Conservation (phyloP, 2,329 filamentous ascomycete species). For the Macrophomina pseudophaseolina region DNA sequence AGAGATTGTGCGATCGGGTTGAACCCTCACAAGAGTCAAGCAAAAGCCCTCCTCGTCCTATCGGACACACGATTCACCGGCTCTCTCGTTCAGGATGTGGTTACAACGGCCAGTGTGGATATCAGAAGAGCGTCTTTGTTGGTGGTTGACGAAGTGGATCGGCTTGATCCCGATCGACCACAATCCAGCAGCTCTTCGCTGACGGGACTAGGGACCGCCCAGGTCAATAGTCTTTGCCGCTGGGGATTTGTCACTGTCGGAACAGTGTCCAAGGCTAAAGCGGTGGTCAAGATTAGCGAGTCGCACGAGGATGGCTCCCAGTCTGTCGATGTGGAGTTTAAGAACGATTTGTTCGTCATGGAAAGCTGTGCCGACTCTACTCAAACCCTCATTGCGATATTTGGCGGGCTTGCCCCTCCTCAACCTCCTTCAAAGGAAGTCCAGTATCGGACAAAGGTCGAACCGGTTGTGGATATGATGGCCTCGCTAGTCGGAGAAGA, state of each 20-base stretch:
- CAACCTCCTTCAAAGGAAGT: constrained; percentile 79
- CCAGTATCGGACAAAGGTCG: constrained; percentile 85
- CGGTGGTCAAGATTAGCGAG: constrained; percentile 65
- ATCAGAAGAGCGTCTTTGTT: constrained; percentile 83
- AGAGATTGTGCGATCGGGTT: constrained; percentile 82
- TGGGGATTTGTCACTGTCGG: constrained; percentile 85
- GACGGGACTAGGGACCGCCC: constrained; percentile 41
- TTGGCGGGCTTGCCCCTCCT: constrained; percentile 82
- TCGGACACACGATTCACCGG: constrained; percentile 77
- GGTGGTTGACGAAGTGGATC: constrained; percentile 75
- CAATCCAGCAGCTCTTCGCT: neutral
- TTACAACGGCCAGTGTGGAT: constrained; percentile 69
- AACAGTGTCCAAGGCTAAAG: constrained; percentile 81
- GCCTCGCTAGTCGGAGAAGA: constrained; percentile 89
- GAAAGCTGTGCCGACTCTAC: constrained; percentile 98
- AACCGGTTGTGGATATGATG: constrained; percentile 86
- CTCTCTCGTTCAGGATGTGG: constrained; percentile 37
- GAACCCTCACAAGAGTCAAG: constrained; percentile 75
- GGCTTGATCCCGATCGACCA: constrained; percentile 41
- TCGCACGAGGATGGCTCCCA: constrained; percentile 64
- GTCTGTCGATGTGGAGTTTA: constrained; percentile 77
- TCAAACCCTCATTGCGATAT: constrained; percentile 81
- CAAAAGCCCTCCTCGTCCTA: constrained; percentile 79
- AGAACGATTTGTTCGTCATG: constrained; percentile 84
- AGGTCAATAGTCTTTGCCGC: constrained; percentile 58